A percentile compares a stretch with the other conserved stretches of the same genome.
Conservation (phyloP, 2,329 filamentous ascomycete genomes). For the Epichloe amarillans region DNA sequence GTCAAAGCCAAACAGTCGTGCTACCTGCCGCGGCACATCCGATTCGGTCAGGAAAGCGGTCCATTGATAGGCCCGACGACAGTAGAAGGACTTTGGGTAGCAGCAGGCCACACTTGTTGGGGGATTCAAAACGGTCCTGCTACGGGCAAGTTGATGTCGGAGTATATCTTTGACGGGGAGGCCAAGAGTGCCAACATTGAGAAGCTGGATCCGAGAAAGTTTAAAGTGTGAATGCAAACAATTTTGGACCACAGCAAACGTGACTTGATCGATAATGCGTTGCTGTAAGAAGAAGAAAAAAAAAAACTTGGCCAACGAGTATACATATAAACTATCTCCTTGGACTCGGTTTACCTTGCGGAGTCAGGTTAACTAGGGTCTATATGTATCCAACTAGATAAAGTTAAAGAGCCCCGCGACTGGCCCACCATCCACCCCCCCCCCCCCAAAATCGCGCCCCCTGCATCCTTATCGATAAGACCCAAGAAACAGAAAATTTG, state of each 20-base stretch:
- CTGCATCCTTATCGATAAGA: constrained; percentile 1
- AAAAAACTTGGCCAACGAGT: no score
- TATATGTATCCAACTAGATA: no score
- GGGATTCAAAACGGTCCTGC: constrained; percentile 92
- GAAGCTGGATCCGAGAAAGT: constrained; percentile 53
- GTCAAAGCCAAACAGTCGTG: constrained; percentile 75
- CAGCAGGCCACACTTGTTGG: constrained; percentile 92
- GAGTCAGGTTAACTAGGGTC: no score
- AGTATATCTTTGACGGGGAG: constrained; percentile 61
- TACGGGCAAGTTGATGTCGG: constrained; percentile 70
- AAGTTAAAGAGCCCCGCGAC: no score
- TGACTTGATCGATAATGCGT: no score
- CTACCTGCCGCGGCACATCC: constrained; percentile 70
- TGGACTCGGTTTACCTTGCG: no score
- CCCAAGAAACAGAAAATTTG: constrained; percentile 1
- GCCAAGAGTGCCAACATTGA: constrained; percentile 54
- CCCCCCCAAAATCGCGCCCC: no score
- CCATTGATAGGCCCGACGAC: constrained; percentile 69
- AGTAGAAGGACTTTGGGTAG: constrained; percentile 63
- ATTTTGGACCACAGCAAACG: no score
- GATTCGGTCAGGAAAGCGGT: constrained; percentile 44
- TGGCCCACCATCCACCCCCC: no score
- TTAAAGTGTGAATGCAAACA: constrained; percentile 30
- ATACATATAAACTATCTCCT: no score
- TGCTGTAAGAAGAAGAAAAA: neutral